Evolutionary conservation across 805 yeast species (phyloP).

Genomic region (Candida argentea): DNA sequence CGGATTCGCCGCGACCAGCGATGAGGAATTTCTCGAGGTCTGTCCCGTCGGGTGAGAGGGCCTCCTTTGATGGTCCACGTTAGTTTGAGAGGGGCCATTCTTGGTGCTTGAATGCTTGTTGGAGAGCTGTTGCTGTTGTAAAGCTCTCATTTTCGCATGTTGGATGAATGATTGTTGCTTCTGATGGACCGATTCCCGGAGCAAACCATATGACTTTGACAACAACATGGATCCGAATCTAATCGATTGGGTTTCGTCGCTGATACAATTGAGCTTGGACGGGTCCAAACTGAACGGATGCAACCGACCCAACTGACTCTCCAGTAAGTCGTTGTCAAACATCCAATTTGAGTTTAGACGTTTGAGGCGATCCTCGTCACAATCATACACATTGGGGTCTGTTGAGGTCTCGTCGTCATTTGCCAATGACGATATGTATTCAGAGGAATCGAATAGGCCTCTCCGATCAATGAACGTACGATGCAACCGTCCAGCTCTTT

Average conservation of each 20-base stretch:
- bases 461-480: slow-evolving; percentile 68
- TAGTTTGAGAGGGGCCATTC: slow-evolving; percentile 2
- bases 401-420: slow-evolving; percentile 13
- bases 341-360: slow-evolving; percentile 57
- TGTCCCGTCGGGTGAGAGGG: slow-evolving; percentile 1
- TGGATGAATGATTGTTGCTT: slow-evolving; percentile 45
- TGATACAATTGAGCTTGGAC: slow-evolving; percentile 68
- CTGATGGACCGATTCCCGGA: slow-evolving; percentile 65
- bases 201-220: slow-evolving; percentile 74
- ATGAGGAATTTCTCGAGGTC: background rate
- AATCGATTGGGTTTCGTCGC: slow-evolving; percentile 79
- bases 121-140: slow-evolving; percentile 28
- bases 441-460: slow-evolving; percentile 33
- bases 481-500: slow-evolving; percentile 65
- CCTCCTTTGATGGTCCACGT: slow-evolving; percentile 1
- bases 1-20: background rate
- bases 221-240: slow-evolving; percentile 87
- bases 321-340: slow-evolving; percentile 50
- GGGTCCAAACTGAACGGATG: slow-evolving; percentile 68
- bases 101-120: slow-evolving; percentile 5
- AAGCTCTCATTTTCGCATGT: slow-evolving; percentile 36
- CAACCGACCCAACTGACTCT: slow-evolving; percentile 21
- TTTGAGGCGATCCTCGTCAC: slow-evolving; percentile 31
- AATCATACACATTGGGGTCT: slow-evolving; percentile 33
- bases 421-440: background rate